Base-by-base conservation (phyloP, 768 basidiomycete species). In the Russula ochroleuca region DNA sequence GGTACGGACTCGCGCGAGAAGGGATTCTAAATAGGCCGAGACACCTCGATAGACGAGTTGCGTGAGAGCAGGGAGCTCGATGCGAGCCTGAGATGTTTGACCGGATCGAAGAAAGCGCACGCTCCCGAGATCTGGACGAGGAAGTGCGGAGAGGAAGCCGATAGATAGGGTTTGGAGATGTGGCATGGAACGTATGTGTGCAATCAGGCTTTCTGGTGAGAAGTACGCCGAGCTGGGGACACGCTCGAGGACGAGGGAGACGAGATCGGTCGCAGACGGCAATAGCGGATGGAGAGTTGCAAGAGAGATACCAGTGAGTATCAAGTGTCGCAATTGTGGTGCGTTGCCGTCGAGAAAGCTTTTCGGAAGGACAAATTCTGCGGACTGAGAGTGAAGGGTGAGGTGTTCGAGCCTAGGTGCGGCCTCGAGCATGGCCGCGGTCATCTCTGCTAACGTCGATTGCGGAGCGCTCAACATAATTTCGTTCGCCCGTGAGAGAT, bases 201-300 rank as follows among this genome's bases (percentile, higher is more conserved):
- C 17, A 7, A 61, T 35, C 14, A 65, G 64, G 15, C 10, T 31
- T 25, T 56, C 59, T 5, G 64, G 64, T n/a, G 59, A 43, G 25
- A 65, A 61, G 11, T 65, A 60, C 0, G 47, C 59, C 15, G 59
- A 35, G 35, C 48, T 43, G 6, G 64, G 64, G n/a, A 65, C 37
- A 40, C 64, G 59, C 37, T 65, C 64, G 41, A 65, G 64, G 48
- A 50, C 54, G 8, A 65, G 64, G 11, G 59, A 61, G 9, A 37
- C 54, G 19, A 65, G 64, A 31, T 48, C 61, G 7, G 59, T 65
- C 33, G 59, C 17, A 23, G 59, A 56, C 1, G 40, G 13, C 14
- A 65, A 31, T 25, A 65, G 38, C 9, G 64, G 64, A 38, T 28
- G 40, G 4, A 61, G 11, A 3, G 59, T 43, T 6, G 54, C 40